A percentile compares a stretch with the other conserved stretches of the same genome.
phyloP scores from a whole-genome alignment of 257 asterid genomes.

The Solanum commersonii region DNA sequence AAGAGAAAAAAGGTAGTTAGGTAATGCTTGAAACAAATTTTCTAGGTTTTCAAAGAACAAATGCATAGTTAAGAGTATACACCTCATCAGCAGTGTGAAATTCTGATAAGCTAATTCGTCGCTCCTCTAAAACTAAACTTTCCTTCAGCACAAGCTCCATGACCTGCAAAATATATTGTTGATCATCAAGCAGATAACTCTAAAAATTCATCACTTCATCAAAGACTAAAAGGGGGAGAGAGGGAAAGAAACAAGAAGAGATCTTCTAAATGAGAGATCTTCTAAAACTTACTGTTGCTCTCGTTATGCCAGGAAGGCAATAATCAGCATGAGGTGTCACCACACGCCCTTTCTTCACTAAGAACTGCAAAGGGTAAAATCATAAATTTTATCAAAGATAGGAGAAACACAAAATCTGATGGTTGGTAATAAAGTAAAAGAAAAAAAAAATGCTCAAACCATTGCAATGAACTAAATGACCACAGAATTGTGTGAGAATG shows the following conservation, averaged over 20 bases:
- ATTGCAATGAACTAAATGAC: background rate
- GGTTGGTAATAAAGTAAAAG: background rate
- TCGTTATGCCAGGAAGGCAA: conserved; percentile 87
- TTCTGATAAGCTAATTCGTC: conserved; percentile 75
- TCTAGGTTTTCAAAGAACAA: background rate
- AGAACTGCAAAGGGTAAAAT: conserved; percentile 38
- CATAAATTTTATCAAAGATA: background rate
- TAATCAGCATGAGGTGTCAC: conserved; percentile 82
- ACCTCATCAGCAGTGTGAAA: conserved; percentile 95
- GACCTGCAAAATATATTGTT: conserved; percentile 32
- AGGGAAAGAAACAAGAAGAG: background rate
- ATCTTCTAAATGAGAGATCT: background rate
- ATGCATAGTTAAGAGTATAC: background rate
- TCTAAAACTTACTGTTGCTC: conserved; percentile 62
- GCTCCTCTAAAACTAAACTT: conserved; percentile 44
- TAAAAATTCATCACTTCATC: background rate
- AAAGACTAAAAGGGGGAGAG: background rate
- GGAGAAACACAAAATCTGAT: background rate
- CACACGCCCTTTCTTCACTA: conserved; percentile 68
- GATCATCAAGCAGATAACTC: background rate
- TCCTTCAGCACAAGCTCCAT: conserved; percentile 62
- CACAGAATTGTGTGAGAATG: background rate
- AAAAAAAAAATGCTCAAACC: no score
- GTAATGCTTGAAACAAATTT: background rate
- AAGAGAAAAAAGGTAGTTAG: background rate